These are phyloP conservation scores for Taxillus chinensis DNA, from an alignment of 164 flowering plant genomes.

Conservation along the genomic window DNA sequence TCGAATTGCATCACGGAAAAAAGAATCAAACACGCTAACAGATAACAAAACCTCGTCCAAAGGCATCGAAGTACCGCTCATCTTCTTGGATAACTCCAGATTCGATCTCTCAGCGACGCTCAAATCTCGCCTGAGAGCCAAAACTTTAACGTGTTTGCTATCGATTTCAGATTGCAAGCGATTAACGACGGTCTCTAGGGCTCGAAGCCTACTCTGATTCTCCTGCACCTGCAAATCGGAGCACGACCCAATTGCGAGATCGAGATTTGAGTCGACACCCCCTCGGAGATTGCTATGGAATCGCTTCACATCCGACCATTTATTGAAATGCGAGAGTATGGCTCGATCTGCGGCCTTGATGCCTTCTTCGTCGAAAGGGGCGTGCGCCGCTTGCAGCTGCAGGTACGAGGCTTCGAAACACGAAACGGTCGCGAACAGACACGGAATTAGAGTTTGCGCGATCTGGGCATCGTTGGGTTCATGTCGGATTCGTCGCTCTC, in stretches of 20 bases:
- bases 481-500: not conserved
- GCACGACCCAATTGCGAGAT: slow-evolving; percentile 40
- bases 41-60: slow-evolving; percentile 39
- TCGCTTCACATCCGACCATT: slow-evolving; percentile 51
- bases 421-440: slow-evolving; percentile 66
- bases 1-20: slow-evolving; percentile 49
- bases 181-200: slow-evolving; percentile 51
- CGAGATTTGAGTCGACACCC: slow-evolving; percentile 21
- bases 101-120: slow-evolving; percentile 35
- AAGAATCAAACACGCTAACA: slow-evolving; percentile 55
- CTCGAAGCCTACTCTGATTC: slow-evolving; percentile 78
- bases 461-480: slow-evolving; percentile 16
- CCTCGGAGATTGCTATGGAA: slow-evolving; percentile 23
- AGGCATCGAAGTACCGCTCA: slow-evolving; percentile 19
- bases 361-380: slow-evolving; percentile 53
- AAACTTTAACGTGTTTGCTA: slow-evolving; percentile 45
- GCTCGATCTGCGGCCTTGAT: slow-evolving; percentile 56
- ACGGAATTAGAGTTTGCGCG: slow-evolving; percentile 36
- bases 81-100: slow-evolving; percentile 28
- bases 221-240: slow-evolving; percentile 83
- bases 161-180: slow-evolving; percentile 77
- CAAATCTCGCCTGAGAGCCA: slow-evolving; percentile 38
- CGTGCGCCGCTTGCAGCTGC: slow-evolving; percentile 82
- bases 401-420: slow-evolving; percentile 82
- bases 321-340: slow-evolving; percentile 50